A percentile compares a stretch with the other conserved stretches of the same genome.
phyloP scores from a whole-genome alignment of 2,329 filamentous ascomycete genomes.

The Sclerotinia nivalis region DNA sequence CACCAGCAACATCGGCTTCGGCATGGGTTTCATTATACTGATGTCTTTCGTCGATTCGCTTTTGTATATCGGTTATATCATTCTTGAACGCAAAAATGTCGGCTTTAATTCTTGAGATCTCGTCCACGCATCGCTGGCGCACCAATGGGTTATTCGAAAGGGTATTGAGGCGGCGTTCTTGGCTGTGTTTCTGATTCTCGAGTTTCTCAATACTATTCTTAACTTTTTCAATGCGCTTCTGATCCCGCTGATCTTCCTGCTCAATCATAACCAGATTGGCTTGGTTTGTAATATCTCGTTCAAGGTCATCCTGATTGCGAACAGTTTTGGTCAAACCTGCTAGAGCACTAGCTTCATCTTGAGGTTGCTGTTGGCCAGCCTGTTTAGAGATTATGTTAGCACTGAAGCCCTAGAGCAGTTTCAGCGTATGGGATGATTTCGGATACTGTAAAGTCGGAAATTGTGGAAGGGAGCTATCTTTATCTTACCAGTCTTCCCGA shows the following conservation, averaged over 20 bases:
- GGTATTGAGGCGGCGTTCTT: conserved; percentile 57
- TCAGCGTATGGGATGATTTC: neutral
- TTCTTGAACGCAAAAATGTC: conserved; percentile 54
- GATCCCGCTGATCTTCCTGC: conserved; percentile 62
- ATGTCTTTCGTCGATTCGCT: conserved; percentile 76
- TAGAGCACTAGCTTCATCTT: conserved; percentile 46
- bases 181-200: conserved; percentile 61
- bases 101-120: conserved; percentile 34
- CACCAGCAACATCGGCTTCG: conserved; percentile 46
- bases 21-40: conserved; percentile 51
- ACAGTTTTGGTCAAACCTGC: conserved; percentile 66
- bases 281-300: conserved; percentile 75
- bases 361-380: conserved; percentile 59
- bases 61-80: conserved; percentile 78
- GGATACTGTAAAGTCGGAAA: neutral
- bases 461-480: neutral
- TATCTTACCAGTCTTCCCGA: conserved; percentile 59
- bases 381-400: conserved; percentile 18
- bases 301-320: conserved; percentile 85
- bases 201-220: conserved; percentile 58
- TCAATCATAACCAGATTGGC: conserved; percentile 61
- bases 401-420: neutral
- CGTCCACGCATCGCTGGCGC: conserved; percentile 47
- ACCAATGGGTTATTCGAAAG: conserved; percentile 53
- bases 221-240: conserved; percentile 62